phyloP scores from a whole-genome alignment of 192 early-diverging fungal genomes.

The Coemansia sp. region DNA sequence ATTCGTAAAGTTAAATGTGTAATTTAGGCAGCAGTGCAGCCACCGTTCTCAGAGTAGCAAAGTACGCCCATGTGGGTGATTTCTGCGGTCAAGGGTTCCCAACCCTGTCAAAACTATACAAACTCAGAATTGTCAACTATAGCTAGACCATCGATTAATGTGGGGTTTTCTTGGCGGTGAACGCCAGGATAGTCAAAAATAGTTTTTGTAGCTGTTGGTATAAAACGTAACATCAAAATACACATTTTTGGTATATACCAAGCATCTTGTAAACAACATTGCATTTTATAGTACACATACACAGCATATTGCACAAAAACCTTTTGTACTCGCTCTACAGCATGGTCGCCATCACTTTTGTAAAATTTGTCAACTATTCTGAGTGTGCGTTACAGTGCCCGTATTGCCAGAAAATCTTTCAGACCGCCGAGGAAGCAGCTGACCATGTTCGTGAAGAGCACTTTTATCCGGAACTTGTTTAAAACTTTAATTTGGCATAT shows the following conservation, averaged over 20 bases:
- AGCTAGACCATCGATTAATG: not conserved
- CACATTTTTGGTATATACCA: not conserved
- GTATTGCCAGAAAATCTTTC: not conserved
- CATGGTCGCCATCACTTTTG: not conserved
- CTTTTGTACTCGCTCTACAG: not conserved
- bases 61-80: not conserved
- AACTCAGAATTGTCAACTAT: not conserved
- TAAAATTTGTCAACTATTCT: not conserved
- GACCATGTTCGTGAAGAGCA: constrained; percentile 12
- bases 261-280: not conserved
- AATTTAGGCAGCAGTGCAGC: not conserved
- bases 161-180: not conserved
- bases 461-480: constrained; percentile 16
- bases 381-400: not conserved
- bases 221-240: not conserved
- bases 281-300: not conserved
- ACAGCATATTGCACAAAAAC: not conserved
- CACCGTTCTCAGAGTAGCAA: not conserved
- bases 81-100: no score
- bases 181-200: not conserved
- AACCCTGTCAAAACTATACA: not conserved
- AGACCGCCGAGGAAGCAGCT: not conserved
- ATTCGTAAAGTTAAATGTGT: not conserved
- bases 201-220: not conserved
- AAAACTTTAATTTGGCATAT: not conserved